Percentiles rank a stretch among this genome's conserved stretches.
Evolutionary conservation across 2,329 filamentous ascomycete genomes (phyloP).

Genomic region (Sphaerulina vaccinii): DNA sequence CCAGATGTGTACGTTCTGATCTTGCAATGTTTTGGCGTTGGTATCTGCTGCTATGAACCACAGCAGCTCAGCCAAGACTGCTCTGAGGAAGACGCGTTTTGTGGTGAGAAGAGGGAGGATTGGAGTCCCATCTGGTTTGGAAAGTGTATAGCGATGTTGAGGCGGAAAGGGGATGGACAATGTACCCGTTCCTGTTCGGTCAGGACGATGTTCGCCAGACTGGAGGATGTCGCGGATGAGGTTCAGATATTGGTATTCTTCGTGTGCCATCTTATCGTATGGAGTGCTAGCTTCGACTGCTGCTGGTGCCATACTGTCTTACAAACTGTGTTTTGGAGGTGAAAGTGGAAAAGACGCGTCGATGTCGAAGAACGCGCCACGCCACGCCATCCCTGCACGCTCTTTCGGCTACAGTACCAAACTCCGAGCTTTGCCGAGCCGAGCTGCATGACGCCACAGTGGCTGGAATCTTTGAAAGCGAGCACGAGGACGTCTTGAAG

Average conservation of each 20-base stretch:
- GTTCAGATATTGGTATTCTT: slow-evolving; percentile 92
- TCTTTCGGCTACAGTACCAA: neutral
- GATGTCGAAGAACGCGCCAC: slow-evolving; percentile 13
- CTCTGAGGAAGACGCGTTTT: slow-evolving; percentile 90
- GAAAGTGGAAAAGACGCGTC: slow-evolving; percentile 5
- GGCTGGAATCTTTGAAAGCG: too few relatives aligned
- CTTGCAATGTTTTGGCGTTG: slow-evolving; percentile 71
- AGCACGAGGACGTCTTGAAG: neutral
- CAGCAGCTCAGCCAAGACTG: slow-evolving; percentile 86
- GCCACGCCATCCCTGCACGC: slow-evolving; percentile 11
- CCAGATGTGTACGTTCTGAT: slow-evolving; percentile 92
- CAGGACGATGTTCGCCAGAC: slow-evolving; percentile 81
- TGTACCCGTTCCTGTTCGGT: slow-evolving; percentile 93
- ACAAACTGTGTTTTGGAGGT: slow-evolving; percentile 2
- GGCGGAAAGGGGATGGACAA: slow-evolving; percentile 83
- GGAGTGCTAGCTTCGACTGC: slow-evolving; percentile 34
- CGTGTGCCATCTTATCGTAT: slow-evolving; percentile 57
- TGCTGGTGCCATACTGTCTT: slow-evolving; percentile 32
- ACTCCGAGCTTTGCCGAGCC: too few relatives aligned
- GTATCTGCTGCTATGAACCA: slow-evolving; percentile 92
- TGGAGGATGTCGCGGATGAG: slow-evolving; percentile 82
- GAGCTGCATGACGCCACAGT: slow-evolving; percentile 13
- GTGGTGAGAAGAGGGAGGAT: slow-evolving; percentile 93
- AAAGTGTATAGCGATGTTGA: slow-evolving; percentile 83
- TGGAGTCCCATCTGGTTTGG: slow-evolving; percentile 55